Conservation (phyloP, 192 early-diverging fungal genomes). For the Gonapodya prolifera region DNA sequence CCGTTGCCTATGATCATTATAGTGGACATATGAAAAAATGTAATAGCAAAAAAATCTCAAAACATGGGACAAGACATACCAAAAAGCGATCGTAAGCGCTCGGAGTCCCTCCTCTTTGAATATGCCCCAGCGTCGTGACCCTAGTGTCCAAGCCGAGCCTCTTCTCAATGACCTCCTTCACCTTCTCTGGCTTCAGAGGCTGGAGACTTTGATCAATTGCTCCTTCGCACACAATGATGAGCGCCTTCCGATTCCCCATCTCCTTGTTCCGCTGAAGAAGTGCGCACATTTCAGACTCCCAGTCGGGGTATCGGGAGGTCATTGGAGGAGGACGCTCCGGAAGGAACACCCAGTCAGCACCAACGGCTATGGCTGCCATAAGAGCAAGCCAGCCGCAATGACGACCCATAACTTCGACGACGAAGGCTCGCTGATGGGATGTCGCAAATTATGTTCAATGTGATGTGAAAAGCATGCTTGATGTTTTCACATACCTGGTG, state of each 20-base stretch:
- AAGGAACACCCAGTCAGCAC: constrained; percentile 92
- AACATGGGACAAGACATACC: constrained; percentile 13
- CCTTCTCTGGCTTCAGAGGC: constrained; percentile 74
- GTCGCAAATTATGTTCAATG: too few species aligned
- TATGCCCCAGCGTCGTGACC: constrained; percentile 87
- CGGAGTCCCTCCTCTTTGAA: constrained; percentile 87
- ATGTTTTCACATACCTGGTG: too few species aligned
- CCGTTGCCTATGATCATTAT: constrained; percentile 57
- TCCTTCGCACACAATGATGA: constrained; percentile 92
- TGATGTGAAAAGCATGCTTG: too few species aligned
- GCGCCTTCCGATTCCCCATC: constrained; percentile 79
- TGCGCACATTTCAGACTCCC: constrained; percentile 81
- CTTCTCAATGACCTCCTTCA: constrained; percentile 68
- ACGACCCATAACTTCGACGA: too few species aligned
- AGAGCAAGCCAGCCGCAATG: constrained; percentile 93
- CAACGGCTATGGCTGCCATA: constrained; percentile 64
- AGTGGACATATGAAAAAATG: not conserved
- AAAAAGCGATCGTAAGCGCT: constrained; percentile 83
- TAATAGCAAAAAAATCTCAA: constrained; percentile 1
- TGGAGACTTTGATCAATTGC: constrained; percentile 80
- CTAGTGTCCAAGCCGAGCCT: constrained; percentile 79
- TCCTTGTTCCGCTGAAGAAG: constrained; percentile 41
- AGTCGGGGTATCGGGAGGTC: constrained; percentile 44
- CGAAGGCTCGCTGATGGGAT: constrained; percentile 93
- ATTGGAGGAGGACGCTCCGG: constrained; percentile 79